Percentiles rank a stretch among this genome's conserved stretches.
phyloP scores from a whole-genome alignment of 305 asterid genomes.

The Fraxinus dipetala region DNA sequence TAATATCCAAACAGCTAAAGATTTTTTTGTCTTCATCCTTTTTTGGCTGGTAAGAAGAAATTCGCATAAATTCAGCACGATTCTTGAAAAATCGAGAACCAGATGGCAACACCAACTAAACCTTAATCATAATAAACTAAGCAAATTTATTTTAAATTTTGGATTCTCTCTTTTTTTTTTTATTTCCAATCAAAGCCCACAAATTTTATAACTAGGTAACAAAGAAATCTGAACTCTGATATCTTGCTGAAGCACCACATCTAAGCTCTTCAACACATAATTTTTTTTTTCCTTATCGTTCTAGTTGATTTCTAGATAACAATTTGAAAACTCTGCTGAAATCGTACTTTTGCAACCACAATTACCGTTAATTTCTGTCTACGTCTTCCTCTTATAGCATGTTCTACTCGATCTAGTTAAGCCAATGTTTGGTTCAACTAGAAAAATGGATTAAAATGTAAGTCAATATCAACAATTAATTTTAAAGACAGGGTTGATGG shows the following conservation, averaged over 20 bases:
- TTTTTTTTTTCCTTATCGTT: background rate
- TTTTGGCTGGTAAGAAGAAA: background rate
- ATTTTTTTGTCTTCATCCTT: background rate
- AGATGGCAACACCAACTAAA: background rate
- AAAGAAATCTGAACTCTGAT: background rate
- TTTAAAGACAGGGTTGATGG: no score
- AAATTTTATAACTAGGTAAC: background rate
- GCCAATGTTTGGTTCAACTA: background rate
- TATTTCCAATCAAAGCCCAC: background rate
- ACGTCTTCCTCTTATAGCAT: background rate
- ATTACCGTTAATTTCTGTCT: background rate
- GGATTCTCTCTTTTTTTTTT: background rate
- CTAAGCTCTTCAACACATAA: background rate
- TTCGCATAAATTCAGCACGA: background rate
- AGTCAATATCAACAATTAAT: background rate
- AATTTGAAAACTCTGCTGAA: background rate
- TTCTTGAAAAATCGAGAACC: background rate
- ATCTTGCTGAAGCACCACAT: background rate
- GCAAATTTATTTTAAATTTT: background rate
- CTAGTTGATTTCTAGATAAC: background rate
- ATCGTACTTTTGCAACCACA: background rate
- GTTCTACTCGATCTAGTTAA: background rate
- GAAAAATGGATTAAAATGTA: background rate
- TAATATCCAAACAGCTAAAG: background rate
- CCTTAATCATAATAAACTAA: background rate